A percentile compares a stretch with the other conserved stretches of the same genome.
Conservation (phyloP, 257 asterid genomes). For the Solanum infundibuliforme region DNA sequence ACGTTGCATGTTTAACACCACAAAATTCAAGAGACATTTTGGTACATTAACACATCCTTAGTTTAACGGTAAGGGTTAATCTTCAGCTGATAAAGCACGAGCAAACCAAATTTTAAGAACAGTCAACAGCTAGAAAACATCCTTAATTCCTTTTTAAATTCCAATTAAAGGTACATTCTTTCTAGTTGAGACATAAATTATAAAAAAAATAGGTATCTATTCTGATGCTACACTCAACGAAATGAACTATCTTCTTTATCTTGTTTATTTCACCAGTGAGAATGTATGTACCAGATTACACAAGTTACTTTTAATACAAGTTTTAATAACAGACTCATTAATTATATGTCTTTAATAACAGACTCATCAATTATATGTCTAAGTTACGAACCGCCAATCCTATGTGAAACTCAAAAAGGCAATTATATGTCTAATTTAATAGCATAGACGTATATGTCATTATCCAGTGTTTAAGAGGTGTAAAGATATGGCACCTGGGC, state of each 20-base stretch:
- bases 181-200: not conserved
- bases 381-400: not conserved
- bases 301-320: not conserved
- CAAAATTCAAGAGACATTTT: not conserved
- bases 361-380: not conserved
- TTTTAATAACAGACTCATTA: not conserved
- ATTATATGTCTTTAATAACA: not conserved
- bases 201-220: not conserved
- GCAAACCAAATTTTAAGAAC: not conserved
- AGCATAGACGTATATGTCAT: not conserved
- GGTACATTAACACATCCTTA: not conserved
- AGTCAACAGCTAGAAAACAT: not conserved
- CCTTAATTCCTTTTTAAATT: not conserved
- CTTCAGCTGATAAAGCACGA: not conserved
- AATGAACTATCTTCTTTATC: not conserved
- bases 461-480: not conserved
- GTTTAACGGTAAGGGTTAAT: not conserved
- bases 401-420: not conserved
- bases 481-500: not conserved
- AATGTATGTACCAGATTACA: not conserved
- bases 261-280: not conserved
- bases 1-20: not conserved
- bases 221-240: not conserved
- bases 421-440: not conserved
- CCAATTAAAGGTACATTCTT: not conserved